Evolutionary conservation across 352 stramenopile genomes (phyloP).

Genomic region (Phytophthora colocasiae): DNA sequence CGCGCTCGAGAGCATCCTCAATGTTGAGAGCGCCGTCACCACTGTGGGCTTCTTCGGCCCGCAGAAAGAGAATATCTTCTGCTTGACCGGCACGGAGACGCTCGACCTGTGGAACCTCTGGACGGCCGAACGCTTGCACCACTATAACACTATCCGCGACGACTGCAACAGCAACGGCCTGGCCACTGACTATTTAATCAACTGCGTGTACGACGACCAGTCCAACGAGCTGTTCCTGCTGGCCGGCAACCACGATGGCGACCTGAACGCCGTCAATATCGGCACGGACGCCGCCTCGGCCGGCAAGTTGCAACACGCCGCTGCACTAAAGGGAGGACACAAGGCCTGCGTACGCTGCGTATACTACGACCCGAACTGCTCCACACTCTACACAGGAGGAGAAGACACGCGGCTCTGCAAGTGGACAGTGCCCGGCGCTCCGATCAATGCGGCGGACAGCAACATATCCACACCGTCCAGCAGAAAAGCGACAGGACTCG

Average conservation of each 20-base stretch:
- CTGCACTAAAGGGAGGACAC: constrained; percentile 68
- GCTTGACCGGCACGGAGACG: constrained; percentile 88
- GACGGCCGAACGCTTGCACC: constrained; percentile 81
- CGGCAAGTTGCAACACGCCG: constrained; percentile 65
- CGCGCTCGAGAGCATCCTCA: constrained; percentile 89
- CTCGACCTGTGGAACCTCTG: constrained; percentile 91
- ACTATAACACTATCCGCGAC: constrained; percentile 78
- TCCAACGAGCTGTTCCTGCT: constrained; percentile 80
- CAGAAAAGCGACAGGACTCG: constrained; percentile 40
- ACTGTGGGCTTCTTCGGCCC: constrained; percentile 90
- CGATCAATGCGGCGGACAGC: constrained; percentile 5
- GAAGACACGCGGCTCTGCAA: constrained; percentile 89
- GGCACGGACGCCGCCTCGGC: constrained; percentile 42
- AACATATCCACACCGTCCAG: constrained; percentile 22
- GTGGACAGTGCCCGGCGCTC: constrained; percentile 49
- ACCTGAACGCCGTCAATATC: constrained; percentile 79
- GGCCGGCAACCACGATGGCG: constrained; percentile 77
- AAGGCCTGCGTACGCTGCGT: constrained; percentile 85
- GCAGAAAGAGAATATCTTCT: constrained; percentile 84
- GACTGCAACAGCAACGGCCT: constrained; percentile 76
- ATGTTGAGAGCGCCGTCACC: constrained; percentile 91
- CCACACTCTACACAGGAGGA: constrained; percentile 80
- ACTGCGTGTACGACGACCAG: constrained; percentile 85
- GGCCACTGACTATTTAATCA: constrained; percentile 86
- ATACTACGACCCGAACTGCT: constrained; percentile 66